Conservation (phyloP, 2,329 filamentous ascomycete genomes). For the Seiridium cupressi region DNA sequence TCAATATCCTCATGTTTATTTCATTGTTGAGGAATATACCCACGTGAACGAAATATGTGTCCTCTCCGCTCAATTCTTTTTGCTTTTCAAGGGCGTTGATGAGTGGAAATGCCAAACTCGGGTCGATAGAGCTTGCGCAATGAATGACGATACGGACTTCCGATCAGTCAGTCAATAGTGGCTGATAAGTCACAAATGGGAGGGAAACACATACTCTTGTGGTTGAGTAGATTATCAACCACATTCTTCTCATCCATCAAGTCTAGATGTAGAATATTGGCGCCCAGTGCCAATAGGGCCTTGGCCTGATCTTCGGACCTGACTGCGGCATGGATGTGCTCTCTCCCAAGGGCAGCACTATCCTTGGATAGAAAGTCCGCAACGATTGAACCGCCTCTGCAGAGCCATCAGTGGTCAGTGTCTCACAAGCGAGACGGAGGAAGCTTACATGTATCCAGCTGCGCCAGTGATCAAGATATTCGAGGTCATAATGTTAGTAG, state of each 20-base stretch:
- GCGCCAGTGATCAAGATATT: slow-evolving; percentile 25
- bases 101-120: slow-evolving; percentile 21
- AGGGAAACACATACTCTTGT: slow-evolving; percentile 13
- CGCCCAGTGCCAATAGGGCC: slow-evolving; percentile 25
- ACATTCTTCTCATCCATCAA: slow-evolving; percentile 24
- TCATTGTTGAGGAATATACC: slow-evolving; percentile 10
- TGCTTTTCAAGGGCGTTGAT: slow-evolving; percentile 31
- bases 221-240: background rate
- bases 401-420: background rate
- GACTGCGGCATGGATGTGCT: slow-evolving; percentile 29
- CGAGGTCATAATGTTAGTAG: slow-evolving; percentile 8
- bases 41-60: slow-evolving; percentile 32
- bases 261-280: slow-evolving; percentile 29
- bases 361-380: slow-evolving; percentile 25
- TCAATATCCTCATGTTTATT: background rate
- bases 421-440: background rate
- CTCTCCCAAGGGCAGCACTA: slow-evolving; percentile 17
- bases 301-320: slow-evolving; percentile 31
- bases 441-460: slow-evolving; percentile 16
- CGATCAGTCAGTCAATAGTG: slow-evolving; percentile 25
- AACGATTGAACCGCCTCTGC: slow-evolving; percentile 31
- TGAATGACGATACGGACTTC: slow-evolving; percentile 28
- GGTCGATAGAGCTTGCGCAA: slow-evolving; percentile 29
- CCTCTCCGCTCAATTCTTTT: slow-evolving; percentile 19
- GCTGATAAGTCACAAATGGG: background rate